phyloP scores from a whole-genome alignment of 2,329 filamentous ascomycete species.

The Ceratocystiopsis sp. region DNA sequence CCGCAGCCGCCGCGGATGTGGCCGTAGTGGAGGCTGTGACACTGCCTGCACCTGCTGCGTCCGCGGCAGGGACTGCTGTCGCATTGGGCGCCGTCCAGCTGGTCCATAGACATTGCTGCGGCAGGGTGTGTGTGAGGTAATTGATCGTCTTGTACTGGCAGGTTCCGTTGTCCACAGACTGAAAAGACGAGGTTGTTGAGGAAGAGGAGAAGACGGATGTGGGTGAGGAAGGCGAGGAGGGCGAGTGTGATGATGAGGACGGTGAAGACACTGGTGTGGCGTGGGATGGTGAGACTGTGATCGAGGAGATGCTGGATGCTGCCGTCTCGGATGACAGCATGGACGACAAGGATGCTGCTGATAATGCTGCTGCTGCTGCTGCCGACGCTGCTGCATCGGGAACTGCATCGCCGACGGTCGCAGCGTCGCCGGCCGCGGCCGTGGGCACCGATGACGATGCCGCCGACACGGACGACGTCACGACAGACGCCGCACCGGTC shows the following conservation, averaged over 20 bases:
- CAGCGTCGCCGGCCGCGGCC: not conserved
- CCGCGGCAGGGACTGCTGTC: not conserved
- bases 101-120: slow-evolving; percentile 58
- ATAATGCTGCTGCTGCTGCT: not conserved
- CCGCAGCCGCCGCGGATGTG: not conserved
- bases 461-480: not conserved
- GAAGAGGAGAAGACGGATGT: not conserved
- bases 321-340: not conserved
- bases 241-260: not conserved
- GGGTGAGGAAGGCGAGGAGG: not conserved
- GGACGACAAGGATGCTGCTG: not conserved
- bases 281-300: no score
- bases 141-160: slow-evolving; percentile 54
- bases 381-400: not conserved
- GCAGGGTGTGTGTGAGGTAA: slow-evolving; percentile 63
- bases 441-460: not conserved
- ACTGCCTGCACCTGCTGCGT: no score
- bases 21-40: not conserved
- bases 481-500: slow-evolving; percentile 1
- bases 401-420: not conserved
- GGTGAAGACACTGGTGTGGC: not conserved
- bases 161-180: slow-evolving; percentile 15
- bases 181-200: not conserved
- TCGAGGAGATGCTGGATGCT: not conserved
- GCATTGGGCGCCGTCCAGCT: slow-evolving; percentile 25